Evolutionary conservation across 2,329 filamentous ascomycete genomes (phyloP), one percentile per base, ranked within the genome.

Genomic region (Aureobasidium subglaciale): DNA sequence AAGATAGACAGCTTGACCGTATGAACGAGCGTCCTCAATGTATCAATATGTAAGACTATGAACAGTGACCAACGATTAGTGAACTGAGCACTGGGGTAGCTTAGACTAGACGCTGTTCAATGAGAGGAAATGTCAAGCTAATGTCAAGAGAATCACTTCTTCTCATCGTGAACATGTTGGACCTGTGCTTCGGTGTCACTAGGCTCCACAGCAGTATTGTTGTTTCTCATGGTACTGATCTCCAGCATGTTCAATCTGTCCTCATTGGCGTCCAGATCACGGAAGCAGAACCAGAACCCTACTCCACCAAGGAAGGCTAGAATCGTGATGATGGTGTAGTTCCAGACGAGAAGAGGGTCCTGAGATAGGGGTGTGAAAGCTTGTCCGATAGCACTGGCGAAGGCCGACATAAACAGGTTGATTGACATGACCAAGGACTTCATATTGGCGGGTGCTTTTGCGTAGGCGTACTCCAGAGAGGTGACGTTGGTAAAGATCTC

Each of bases 251-350:
- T 90, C 61, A 86, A 72, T 63, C 77, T 74, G 67, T 90, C 87
- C 66, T 90, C 87, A 60, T 84, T 74, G 24, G 69, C 71, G 64
- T 90, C 87, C 9, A 86, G 74, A n/a, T 79, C 73, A 35, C 76
- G 72, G 73, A 86, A 87, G 64, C 77, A 81, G 63, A 84, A 67
- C 85, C 85, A 90, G 73, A 90, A 90, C 2, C 75, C 73, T 4
- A 77, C 59, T 22, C 83, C 85, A 32, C 84, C 86, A 7, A 84
- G 50, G 34, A 82, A 77, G 0, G 86, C 79, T 50, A 89, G 73
- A 56, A 82, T 71, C 5, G 85, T 82, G 16, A 87, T 78, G 16
- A 76, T 67, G 8, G 75, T 78, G 70, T 90, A 90, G 72, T 90
- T 79, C 82, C 83, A 87, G 50, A 83, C 66, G 60, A 87, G 76